These are phyloP conservation scores for Lumnitzera littorea DNA, from an alignment of 345 rosid species.

Conservation along the genomic window DNA sequence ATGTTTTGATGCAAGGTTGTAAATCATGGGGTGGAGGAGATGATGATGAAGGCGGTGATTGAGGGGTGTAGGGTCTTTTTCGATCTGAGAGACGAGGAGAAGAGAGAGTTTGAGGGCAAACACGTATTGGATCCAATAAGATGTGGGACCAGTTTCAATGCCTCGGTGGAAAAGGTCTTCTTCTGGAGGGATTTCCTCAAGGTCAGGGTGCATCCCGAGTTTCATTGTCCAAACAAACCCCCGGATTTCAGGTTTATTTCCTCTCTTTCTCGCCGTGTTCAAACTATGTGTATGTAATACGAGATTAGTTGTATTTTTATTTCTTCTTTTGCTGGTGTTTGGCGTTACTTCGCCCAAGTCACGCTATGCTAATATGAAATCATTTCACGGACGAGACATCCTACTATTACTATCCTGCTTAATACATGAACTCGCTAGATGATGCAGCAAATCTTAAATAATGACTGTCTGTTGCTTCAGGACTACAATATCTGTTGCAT, in stretches of 20 bases:
- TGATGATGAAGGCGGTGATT: conserved; percentile 23
- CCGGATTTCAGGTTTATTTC: conserved; percentile 26
- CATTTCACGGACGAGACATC: too few relatives aligned
- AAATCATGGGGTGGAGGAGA: conserved; percentile 45
- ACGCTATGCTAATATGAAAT: too few relatives aligned
- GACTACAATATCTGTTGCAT: too few relatives aligned
- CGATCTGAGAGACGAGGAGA: conserved; percentile 39
- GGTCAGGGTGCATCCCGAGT: conserved; percentile 30
- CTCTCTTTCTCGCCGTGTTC: too few relatives aligned
- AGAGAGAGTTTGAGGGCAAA: conserved; percentile 10
- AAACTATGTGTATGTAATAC: too few relatives aligned
- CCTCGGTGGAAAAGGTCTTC: conserved; percentile 27
- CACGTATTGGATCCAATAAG: conserved; percentile 45
- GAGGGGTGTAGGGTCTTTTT: conserved; percentile 27
- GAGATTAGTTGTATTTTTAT: too few relatives aligned
- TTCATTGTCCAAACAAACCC: conserved; percentile 41
- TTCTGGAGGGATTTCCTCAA: conserved; percentile 55
- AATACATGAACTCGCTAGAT: too few relatives aligned
- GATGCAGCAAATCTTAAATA: too few relatives aligned
- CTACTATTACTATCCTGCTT: too few relatives aligned
- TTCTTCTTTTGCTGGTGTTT: too few relatives aligned
- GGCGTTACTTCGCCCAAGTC: too few relatives aligned
- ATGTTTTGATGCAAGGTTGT: conserved; percentile 21
- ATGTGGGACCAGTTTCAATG: conserved; percentile 50
- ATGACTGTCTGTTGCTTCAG: too few relatives aligned